phyloP scores from a whole-genome alignment of 495 filamentous ascomycete genomes.

The Pyrenula aspistea region DNA sequence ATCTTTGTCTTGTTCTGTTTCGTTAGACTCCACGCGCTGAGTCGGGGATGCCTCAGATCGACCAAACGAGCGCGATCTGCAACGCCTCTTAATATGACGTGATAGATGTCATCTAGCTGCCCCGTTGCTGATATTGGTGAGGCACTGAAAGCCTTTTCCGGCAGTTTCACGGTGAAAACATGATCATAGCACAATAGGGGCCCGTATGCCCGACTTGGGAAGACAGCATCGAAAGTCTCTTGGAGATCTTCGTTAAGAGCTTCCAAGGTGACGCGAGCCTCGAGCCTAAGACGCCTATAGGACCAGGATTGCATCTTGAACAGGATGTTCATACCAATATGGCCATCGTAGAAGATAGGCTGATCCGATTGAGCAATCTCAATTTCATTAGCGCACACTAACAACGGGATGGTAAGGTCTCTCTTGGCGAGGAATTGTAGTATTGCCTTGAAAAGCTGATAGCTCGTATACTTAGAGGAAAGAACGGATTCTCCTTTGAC shows the following conservation, averaged over 20 bases:
- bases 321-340: slow-evolving; percentile 63
- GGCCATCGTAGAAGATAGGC: slow-evolving; percentile 51
- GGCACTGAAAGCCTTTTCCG: background rate
- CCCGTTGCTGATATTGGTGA: background rate
- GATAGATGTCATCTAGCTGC: slow-evolving; percentile 21
- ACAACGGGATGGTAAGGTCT: slow-evolving; percentile 54
- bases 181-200: slow-evolving; percentile 63
- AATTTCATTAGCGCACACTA: slow-evolving; percentile 31
- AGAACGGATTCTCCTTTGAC: slow-evolving; percentile 60
- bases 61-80: slow-evolving; percentile 63
- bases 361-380: slow-evolving; percentile 15
- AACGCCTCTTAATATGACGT: slow-evolving; percentile 53
- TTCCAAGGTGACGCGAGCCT: slow-evolving; percentile 57
- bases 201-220: slow-evolving; percentile 61
- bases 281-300: slow-evolving; percentile 55
- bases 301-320: slow-evolving; percentile 91
- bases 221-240: slow-evolving; percentile 73
- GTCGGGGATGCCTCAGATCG: slow-evolving; percentile 32
- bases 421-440: slow-evolving; percentile 69
- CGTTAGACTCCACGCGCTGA: slow-evolving; percentile 23
- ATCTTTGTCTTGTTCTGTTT: slow-evolving; percentile 14
- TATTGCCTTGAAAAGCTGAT: slow-evolving; percentile 87
- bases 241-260: slow-evolving; percentile 60
- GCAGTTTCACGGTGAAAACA: background rate
- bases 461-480: slow-evolving; percentile 70